Conservation (phyloP, 768 basidiomycete genomes). For the Lentinula guzmanii region DNA sequence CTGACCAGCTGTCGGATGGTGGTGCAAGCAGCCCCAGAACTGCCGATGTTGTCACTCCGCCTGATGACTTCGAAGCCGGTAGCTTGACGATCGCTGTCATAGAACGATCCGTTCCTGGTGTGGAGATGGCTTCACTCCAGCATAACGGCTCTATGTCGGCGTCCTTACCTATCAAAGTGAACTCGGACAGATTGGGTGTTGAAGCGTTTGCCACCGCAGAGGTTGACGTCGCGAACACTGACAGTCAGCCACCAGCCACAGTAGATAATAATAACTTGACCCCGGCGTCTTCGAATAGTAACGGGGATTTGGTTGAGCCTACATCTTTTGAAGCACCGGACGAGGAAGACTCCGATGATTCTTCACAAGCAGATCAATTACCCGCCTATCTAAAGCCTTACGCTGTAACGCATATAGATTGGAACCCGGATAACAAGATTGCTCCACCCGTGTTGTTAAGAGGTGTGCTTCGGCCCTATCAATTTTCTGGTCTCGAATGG, state of each 20-base stretch:
- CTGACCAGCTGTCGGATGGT: neutral
- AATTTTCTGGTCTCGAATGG: slow-evolving; percentile 93
- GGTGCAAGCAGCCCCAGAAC: neutral
- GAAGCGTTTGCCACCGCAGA: neutral
- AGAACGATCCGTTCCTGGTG: neutral
- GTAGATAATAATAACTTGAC: neutral
- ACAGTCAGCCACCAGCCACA: neutral
- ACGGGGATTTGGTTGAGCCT: neutral
- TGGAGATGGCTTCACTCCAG: neutral
- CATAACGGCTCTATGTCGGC: neutral
- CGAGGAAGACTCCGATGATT: neutral
- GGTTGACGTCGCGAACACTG: neutral
- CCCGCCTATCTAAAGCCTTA: slow-evolving; percentile 61
- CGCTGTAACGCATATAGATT: slow-evolving; percentile 66
- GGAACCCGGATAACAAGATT: slow-evolving; percentile 54
- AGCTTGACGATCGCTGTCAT: neutral
- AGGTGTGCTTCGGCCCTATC: slow-evolving; percentile 86
- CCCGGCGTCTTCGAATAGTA: neutral
- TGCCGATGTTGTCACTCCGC: neutral
- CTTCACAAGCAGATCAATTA: slow-evolving; percentile 18
- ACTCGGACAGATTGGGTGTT: neutral
- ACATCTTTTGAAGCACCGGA: neutral
- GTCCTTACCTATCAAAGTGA: neutral
- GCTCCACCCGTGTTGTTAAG: slow-evolving; percentile 73
- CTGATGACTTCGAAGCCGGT: neutral